Evolutionary conservation across 345 rosid genomes (phyloP), one percentile per base, ranked within the genome.

Genomic region (Ailanthus altissimus): DNA sequence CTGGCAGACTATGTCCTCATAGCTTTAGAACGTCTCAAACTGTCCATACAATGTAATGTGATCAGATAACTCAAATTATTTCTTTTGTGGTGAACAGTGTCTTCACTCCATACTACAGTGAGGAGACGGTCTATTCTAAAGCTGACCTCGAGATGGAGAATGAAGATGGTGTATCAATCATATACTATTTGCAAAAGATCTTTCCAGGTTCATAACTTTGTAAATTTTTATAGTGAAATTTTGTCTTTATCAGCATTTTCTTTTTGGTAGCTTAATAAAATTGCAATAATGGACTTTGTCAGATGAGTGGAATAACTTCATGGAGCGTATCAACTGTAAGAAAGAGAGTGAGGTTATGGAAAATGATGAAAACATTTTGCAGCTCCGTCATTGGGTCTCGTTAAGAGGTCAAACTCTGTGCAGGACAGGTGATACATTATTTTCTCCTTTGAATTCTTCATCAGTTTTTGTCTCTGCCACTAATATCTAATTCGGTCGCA

Each of bases 221-320:
- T 64, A 73, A 61, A 74, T 54, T 72, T 59, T 51, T 28, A 71
- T n/a, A 9, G 56, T 54, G 25, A 61, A 42, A 9, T 40, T 60
- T 25, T 20, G 50, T 78, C 72, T 25, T 11, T 60, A 71, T 26
- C 32, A 28, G 32, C 59, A 60, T 65, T 28, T 56, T 65, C 59
- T 38, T 83, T 62, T 81, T 15, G 45, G 67, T 59, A 36, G 60
- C 70, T 46, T 61, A 15, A 36, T 32, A 74, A 67, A 9, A 70
- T 72, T 70, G 49, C 23, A 61, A 28, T 74, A 26, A 43, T 58
- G 75, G 70, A 68, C 42, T 79, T 70, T 80, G 50, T 75, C 81
- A 96, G 99, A 96, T 82, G 99, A 96, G 82, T 96, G 98, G 99
- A 93, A 89, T 58, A 93, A 93, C 88, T 92, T 96, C 83, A 88